phyloP scores from a whole-genome alignment of 2,329 filamentous ascomycete species.

The Coleophoma cylindrospora region DNA sequence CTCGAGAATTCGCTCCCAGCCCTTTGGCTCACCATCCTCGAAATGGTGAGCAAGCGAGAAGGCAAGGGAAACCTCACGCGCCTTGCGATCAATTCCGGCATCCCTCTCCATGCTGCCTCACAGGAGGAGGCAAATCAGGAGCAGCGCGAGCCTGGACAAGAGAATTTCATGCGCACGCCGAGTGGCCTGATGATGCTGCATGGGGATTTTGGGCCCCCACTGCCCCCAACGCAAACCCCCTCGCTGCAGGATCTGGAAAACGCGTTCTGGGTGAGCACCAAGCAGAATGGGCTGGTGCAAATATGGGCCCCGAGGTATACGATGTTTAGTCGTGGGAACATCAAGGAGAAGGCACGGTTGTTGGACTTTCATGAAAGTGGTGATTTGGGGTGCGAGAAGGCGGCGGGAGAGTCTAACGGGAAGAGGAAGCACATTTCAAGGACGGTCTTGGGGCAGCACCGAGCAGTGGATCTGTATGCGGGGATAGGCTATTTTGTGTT shows the following conservation, averaged over 20 bases:
- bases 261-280: constrained; percentile 75
- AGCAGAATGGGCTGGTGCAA: constrained; percentile 76
- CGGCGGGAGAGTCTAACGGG: neutral
- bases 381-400: neutral
- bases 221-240: constrained; percentile 2
- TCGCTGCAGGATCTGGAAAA: constrained; percentile 48
- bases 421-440: constrained; percentile 4
- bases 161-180: constrained; percentile 73
- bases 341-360: constrained; percentile 80
- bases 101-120: constrained; percentile 37
- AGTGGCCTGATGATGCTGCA: constrained; percentile 63
- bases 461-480: constrained; percentile 76
- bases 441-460: constrained; percentile 3
- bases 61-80: constrained; percentile 43
- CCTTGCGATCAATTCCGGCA: constrained; percentile 57
- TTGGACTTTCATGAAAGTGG: constrained; percentile 42
- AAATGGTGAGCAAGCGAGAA: constrained; percentile 35
- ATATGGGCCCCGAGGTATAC: constrained; percentile 86
- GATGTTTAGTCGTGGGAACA: constrained; percentile 91
- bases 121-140: constrained; percentile 8
- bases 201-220: constrained; percentile 65
- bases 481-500: constrained; percentile 95
- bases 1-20: constrained; percentile 11
- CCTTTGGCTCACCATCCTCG: constrained; percentile 47
- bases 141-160: constrained; percentile 16